A percentile compares a stretch with the other conserved stretches of the same genome.
Evolutionary conservation across 306 rosid species (phyloP).

Genomic region (Sicyos edulis): DNA sequence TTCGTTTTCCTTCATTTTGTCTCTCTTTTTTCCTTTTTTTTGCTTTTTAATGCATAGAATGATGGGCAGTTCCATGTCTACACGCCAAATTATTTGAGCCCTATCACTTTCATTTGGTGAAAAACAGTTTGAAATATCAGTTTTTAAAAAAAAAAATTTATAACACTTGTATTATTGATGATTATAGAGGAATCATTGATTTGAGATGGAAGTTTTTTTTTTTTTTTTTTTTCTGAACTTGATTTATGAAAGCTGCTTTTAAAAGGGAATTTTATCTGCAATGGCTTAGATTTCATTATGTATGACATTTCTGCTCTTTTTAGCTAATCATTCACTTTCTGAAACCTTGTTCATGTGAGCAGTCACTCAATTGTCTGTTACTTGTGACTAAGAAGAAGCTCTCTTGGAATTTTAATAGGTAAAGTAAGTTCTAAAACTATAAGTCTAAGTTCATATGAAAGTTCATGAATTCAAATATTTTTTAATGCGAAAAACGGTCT

Average conservation of each 20-base stretch:
- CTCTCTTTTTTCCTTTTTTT: neutral
- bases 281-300: neutral
- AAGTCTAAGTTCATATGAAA: too few relatives aligned
- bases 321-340: neutral
- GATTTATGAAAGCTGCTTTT: neutral
- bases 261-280: neutral
- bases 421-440: too few relatives aligned
- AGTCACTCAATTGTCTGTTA: neutral
- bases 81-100: conserved; percentile 11
- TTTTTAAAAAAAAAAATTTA: neutral
- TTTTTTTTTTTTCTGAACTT: neutral
- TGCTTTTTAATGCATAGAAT: neutral
- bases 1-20: conserved; percentile 20
- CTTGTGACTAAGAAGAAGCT: neutral
- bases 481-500: too few relatives aligned
- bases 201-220: neutral
- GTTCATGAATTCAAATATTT: too few relatives aligned
- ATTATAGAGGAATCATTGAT: neutral
- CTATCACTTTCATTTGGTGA: neutral
- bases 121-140: neutral
- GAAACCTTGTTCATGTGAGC: neutral
- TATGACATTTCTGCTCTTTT: neutral
- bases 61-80: neutral
- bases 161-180: neutral
- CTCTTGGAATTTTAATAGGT: too few relatives aligned